Conservation (phyloP, 768 basidiomycete genomes). For the Saitozyma podzolica region DNA sequence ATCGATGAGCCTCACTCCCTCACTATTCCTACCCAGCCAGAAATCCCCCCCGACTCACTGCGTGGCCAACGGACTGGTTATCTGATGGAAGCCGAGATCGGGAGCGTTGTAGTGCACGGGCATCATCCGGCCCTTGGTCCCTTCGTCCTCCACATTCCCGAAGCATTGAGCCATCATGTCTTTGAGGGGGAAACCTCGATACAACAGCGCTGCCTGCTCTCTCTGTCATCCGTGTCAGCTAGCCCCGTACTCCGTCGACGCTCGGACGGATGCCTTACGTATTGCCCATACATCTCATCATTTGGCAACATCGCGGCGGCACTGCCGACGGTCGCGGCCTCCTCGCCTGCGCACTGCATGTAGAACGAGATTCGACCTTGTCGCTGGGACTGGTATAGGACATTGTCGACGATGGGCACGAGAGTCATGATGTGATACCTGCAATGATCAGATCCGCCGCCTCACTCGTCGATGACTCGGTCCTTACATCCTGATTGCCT, state of each 20-base stretch:
- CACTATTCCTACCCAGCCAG: neutral
- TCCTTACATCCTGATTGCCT: conserved; percentile 59
- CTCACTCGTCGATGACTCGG: conserved; percentile 31
- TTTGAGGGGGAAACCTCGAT: conserved; percentile 78
- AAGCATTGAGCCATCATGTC: conserved; percentile 90
- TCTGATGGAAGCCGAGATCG: conserved; percentile 84
- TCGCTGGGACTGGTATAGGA: conserved; percentile 87
- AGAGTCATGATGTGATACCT: conserved; percentile 40
- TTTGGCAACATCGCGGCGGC: conserved; percentile 78
- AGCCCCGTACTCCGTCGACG: neutral
- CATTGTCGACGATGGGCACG: conserved; percentile 74
- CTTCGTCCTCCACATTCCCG: conserved; percentile 75
- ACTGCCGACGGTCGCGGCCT: conserved; percentile 83
- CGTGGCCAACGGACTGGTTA: conserved; percentile 88
- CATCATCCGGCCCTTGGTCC: conserved; percentile 88
- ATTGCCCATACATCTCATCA: conserved; percentile 95
- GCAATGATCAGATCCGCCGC: neutral
- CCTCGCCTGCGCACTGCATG: conserved; percentile 73
- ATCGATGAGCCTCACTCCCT: conserved; percentile 4
- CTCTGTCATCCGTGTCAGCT: conserved; percentile 10
- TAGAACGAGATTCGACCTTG: conserved; percentile 65
- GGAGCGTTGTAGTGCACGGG: conserved; percentile 90
- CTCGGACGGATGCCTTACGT: conserved; percentile 57
- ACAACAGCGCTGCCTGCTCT: conserved; percentile 71
- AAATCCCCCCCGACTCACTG: conserved; percentile 60